Base-by-base conservation (phyloP, 2,329 filamentous ascomycete genomes). In the Hymenoscyphus scutula region DNA sequence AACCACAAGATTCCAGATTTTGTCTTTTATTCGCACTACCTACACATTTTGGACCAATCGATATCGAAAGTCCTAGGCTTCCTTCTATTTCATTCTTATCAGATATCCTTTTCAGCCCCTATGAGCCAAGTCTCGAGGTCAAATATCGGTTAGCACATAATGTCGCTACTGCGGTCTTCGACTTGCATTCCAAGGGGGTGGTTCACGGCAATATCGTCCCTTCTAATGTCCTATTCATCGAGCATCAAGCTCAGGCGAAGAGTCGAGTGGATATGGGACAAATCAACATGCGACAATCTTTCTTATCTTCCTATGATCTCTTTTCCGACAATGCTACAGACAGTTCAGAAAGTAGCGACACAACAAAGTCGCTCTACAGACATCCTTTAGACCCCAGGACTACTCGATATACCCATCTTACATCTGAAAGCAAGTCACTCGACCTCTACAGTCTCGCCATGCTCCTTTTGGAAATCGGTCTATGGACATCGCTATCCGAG, bases 11-110 rank as follows among this genome's bases (percentile, higher is more conserved):
- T 59, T 87, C 90, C 0, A 82, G 90, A 10, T 84, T 92, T 60
- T 90, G 90, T 5, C 79, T 94, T 11, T 82, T 94, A 11, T 94
- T 91, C 70, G 87, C 89, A 57, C 84, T 93, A 32, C 90, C 90
- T 1, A 80, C 83, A 1, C 79, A 82, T 8, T 89, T 90, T 75
- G 82, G 84, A 65, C 78, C 85, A 10, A 79, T 86, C 10, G 81
- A 81, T 3, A 81, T 83, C 45, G 81, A 84, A 61, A 76, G 77
- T 27, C 74, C 80, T 10, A 82, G 81, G 41, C 69, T 73, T 61
- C 72, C 72, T n/a, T 67, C 65, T 0, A 69, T 72, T 3, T 82
- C 79, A 53, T 84, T 84, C 0, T 73, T 89, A 5, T 76, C 77
- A 15, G 80, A 86, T 59, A 77, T 89, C 11, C 77, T 89, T 0